A percentile compares a stretch with the other conserved stretches of the same genome.
Evolutionary conservation across 805 yeast genomes (phyloP).

Genomic region (Tanozyma kutaoensis): DNA sequence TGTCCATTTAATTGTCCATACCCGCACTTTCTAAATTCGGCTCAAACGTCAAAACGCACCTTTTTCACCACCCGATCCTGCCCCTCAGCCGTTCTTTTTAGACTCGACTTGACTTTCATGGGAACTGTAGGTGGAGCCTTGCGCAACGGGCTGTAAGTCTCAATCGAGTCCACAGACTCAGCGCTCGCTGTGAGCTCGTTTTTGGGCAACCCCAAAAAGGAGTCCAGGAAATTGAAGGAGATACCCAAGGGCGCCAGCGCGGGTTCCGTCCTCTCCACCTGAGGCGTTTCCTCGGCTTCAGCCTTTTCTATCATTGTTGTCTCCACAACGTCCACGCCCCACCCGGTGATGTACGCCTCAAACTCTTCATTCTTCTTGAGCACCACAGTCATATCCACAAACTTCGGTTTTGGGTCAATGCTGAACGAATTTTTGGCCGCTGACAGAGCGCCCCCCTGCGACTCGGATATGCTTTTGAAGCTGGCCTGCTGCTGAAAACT

Average conservation of each 20-base stretch:
- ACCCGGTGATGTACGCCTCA: constrained; percentile 2
- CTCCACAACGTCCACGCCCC: constrained; percentile 3
- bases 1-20: background rate
- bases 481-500: constrained; percentile 7
- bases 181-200: constrained; percentile 6
- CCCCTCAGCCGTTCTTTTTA: too few species aligned
- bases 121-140: too few species aligned
- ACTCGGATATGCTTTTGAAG: too few species aligned
- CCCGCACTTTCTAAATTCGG: background rate
- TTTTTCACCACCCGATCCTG: constrained; percentile 11
- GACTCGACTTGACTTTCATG: too few species aligned
- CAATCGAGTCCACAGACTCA: too few species aligned
- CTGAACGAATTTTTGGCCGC: background rate
- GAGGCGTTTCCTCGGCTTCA: background rate
- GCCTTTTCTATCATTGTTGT: background rate
- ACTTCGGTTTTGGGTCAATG: background rate
- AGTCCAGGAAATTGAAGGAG: constrained; percentile 8
- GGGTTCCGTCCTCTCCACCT: background rate
- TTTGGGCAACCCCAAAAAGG: constrained; percentile 5
- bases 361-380: constrained; percentile 1
- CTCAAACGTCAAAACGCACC: constrained; percentile 16
- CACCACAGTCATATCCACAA: background rate
- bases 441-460: background rate
- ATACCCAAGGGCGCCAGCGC: background rate
- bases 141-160: too few species aligned